Evolutionary conservation across 2,329 filamentous ascomycete species (phyloP).

Genomic region (Penicillium sumatraense): DNA sequence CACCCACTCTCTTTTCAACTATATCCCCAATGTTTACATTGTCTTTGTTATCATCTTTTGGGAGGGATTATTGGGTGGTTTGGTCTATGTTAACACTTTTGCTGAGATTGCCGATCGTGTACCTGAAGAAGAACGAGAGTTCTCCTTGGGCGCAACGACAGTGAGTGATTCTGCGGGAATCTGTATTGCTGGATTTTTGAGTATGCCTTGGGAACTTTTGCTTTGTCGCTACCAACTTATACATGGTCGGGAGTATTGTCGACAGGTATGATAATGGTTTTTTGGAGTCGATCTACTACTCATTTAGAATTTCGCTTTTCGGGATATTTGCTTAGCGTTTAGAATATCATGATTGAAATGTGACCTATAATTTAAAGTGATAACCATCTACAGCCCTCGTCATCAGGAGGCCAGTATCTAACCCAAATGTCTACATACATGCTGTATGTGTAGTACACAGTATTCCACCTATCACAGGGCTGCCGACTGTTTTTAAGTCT

Average conservation of each 20-base stretch:
- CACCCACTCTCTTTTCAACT: constrained; percentile 76
- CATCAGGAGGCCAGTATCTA: too few species aligned
- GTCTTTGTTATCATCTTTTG: constrained; percentile 86
- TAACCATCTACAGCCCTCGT: too few species aligned
- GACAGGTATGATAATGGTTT: constrained; percentile 41
- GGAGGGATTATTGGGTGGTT: constrained; percentile 88
- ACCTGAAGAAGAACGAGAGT: constrained; percentile 78
- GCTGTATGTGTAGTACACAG: too few species aligned
- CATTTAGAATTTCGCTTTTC: not conserved
- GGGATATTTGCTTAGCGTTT: not conserved
- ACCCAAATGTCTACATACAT: too few species aligned
- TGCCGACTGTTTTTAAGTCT: constrained; percentile 6
- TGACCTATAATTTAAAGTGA: too few species aligned
- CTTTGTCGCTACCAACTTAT: constrained; percentile 83
- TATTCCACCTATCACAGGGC: too few species aligned
- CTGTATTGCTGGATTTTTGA: constrained; percentile 81
- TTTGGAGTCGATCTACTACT: not conserved
- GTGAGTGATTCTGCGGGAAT: constrained; percentile 93
- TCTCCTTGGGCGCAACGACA: constrained; percentile 85
- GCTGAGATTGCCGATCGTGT: constrained; percentile 89
- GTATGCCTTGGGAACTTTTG: constrained; percentile 79
- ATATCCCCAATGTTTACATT: constrained; percentile 84
- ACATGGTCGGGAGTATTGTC: constrained; percentile 78
- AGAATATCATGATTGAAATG: not conserved
- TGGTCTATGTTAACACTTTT: constrained; percentile 96